Conservation (phyloP, 2,329 filamentous ascomycete genomes). For the Alternaria incomplexa region DNA sequence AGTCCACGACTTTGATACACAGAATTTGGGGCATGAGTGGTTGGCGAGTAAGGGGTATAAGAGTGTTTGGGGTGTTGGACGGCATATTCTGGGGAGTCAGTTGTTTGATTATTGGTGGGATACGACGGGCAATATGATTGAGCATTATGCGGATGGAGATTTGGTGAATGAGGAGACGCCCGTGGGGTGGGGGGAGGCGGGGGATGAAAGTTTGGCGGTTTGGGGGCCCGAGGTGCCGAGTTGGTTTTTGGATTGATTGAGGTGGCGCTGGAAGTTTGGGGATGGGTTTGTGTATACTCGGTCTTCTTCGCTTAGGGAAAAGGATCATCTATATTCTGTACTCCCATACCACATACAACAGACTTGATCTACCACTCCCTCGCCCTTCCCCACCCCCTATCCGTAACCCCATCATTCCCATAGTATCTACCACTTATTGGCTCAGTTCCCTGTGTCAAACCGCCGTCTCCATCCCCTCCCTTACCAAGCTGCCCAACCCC, state of each 20-base stretch:
- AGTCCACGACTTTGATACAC: conserved; percentile 72
- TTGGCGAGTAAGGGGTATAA: conserved; percentile 66
- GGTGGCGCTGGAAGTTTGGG: neutral
- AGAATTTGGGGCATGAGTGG: conserved; percentile 74
- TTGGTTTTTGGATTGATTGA: conserved; percentile 42
- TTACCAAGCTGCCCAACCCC: conserved; percentile 21
- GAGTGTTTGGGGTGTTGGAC: conserved; percentile 73
- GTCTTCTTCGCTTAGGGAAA: neutral
- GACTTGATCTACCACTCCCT: conserved; percentile 10
- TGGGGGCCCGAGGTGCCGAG: conserved; percentile 52
- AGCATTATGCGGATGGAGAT: conserved; percentile 76
- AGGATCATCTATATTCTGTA: neutral
- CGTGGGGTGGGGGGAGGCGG: conserved; percentile 50
- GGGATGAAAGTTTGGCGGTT: conserved; percentile 50
- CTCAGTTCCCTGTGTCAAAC: neutral
- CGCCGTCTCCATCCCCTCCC: conserved; percentile 11
- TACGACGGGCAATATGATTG: conserved; percentile 66
- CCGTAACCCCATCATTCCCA: conserved; percentile 18
- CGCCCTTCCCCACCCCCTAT: conserved; percentile 15
- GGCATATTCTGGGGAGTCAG: conserved; percentile 73
- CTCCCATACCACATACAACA: neutral
- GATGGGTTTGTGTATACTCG: neutral
- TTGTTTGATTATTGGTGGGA: conserved; percentile 79
- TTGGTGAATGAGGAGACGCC: conserved; percentile 65
- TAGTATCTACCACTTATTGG: conserved; percentile 20